Evolutionary conservation across 371 early-diverging fungal species (phyloP).

Genomic region (Vairimorpha ceranae): DNA sequence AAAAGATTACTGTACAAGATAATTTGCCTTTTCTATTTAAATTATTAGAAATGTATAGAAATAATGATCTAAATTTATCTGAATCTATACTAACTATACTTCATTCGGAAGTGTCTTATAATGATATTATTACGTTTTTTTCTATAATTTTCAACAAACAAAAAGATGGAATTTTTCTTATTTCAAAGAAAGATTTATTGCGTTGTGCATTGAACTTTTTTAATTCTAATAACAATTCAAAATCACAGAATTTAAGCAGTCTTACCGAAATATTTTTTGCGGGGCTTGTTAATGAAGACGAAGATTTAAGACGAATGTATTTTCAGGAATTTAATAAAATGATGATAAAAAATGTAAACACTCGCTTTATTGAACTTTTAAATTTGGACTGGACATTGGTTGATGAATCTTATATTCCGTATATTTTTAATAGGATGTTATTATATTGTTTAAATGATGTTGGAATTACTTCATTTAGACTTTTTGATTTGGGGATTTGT

Average conservation of each 20-base stretch:
- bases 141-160: not conserved
- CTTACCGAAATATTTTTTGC: not conserved
- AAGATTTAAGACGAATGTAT: not conserved
- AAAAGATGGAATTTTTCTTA: not conserved
- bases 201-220: constrained; percentile 1
- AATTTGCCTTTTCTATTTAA: not conserved
- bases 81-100: not conserved
- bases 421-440: not conserved
- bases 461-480: not conserved
- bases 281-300: not conserved
- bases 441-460: not conserved
- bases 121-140: not conserved
- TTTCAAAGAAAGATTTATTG: not conserved
- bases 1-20: not conserved
- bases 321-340: not conserved
- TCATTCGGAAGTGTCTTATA: not conserved
- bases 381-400: not conserved
- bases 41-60: not conserved
- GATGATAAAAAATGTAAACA: not conserved
- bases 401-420: not conserved
- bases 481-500: not conserved
- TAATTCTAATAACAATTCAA: not conserved
- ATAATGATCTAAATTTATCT: not conserved
- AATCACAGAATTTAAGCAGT: not conserved
- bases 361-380: not conserved